These are phyloP conservation scores for Suillus spraguei DNA, from an alignment of 768 basidiomycete genomes.

Conservation along the genomic window DNA sequence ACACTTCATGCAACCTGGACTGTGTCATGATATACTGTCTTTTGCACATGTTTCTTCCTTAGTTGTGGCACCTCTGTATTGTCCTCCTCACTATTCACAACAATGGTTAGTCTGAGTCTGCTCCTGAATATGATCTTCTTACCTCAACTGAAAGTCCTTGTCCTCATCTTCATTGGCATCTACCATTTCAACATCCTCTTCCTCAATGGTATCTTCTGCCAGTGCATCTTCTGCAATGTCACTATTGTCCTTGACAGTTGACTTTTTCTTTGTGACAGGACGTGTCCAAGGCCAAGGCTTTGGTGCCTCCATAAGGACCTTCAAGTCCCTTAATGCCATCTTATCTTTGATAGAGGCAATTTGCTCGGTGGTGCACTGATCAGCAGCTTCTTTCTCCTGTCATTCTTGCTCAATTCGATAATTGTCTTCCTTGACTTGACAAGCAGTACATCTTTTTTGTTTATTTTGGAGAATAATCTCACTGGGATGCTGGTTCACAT, in stretches of 20 bases:
- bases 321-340: neutral
- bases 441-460: neutral
- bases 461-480: neutral
- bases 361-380: neutral
- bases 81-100: neutral
- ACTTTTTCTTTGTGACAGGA: neutral
- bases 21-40: neutral
- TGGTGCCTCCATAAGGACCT: neutral
- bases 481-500: neutral
- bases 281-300: neutral
- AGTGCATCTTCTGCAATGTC: neutral
- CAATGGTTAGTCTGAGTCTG: neutral
- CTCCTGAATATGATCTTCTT: neutral
- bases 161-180: neutral
- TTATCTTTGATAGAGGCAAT: neutral
- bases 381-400: neutral
- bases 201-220: too few relatives aligned
- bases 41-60: neutral
- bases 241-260: neutral
- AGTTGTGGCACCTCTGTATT: neutral
- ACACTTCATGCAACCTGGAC: neutral
- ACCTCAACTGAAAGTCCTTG: neutral
- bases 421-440: neutral
- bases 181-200: neutral
- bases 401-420: neutral